Base-by-base conservation (phyloP, 169 alveolate genomes). In the Plasmodium blacklocki region DNA sequence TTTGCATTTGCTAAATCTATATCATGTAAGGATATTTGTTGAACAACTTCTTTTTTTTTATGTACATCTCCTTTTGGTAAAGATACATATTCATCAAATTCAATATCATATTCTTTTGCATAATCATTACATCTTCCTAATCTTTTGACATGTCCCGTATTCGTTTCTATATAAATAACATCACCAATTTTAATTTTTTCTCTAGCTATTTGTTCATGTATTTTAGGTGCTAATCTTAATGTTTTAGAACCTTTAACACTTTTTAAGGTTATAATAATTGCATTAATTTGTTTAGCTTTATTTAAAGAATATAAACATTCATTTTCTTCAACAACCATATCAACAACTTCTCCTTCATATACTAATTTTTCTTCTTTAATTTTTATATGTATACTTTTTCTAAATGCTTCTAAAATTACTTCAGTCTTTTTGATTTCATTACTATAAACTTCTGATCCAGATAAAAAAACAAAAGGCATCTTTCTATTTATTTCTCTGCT, bases 61-160 rank as follows among this genome's bases (percentile, higher is more conserved):
- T 98, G 99, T n/a, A 99, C 99, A 74, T 99, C 99, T 43, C 99
- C 99, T 91, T 98, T 98, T 2, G 99, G 99, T 49, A 99, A 93
- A 4, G 99, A 99, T 19, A 99, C 99, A 78, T 98, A 99, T 88
- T 98, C 99, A 95, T 99, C 99, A 56, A 99, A 98, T 92, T 99
- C 99, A 43, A 99, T 95, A 89, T 99, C 99, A 93, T 96, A 98
- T 91, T 99, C 99, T 23, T 99, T 97, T 7, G 99, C 99, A 92
- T 97, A 98, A 1, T 97, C 97, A 92, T 99, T 99, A 54, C 99
- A 97, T 88, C 99, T 89, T 11, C 99, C 99, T 60, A 98, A 98
- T 88, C 99, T 97, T 93, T 98, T 98, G 19, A 98, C 99, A 63
- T 93, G 96, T 47, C 95, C 99, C 68, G 99, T 95, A 23, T 98